Conservation (phyloP, 169 alveolate species). For the Babesia ovata region DNA sequence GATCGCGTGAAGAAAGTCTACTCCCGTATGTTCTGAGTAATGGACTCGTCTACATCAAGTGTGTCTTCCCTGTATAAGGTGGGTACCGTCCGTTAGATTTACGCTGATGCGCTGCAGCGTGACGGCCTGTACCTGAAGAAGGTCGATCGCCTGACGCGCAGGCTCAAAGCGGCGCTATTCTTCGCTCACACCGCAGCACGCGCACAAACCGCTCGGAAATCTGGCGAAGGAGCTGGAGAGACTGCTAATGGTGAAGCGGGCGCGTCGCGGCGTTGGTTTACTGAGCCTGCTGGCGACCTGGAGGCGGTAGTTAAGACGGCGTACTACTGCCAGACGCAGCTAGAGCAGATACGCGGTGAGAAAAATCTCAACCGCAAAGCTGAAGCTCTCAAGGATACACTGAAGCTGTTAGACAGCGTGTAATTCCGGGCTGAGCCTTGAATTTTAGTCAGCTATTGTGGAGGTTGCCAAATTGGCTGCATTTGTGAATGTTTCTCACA, state of each 20-base stretch:
- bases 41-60: neutral
- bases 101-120: conserved; percentile 11
- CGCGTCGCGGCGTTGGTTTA: neutral
- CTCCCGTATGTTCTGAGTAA: conserved; percentile 50
- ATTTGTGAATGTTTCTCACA: too few relatives aligned
- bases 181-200: conserved; percentile 64
- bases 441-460: too few relatives aligned
- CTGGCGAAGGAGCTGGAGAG: neutral
- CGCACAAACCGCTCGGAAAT: neutral
- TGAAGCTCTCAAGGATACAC: conserved; percentile 6
- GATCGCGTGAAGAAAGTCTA: conserved; percentile 53
- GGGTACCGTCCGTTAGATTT: neutral
- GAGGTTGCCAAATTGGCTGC: too few relatives aligned
- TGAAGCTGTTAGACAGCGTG: conserved; percentile 13
- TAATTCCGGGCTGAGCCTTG: too few relatives aligned
- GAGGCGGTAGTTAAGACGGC: conserved; percentile 37
- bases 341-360: conserved; percentile 5
- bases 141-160: conserved; percentile 33
- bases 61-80: conserved; percentile 1
- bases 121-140: conserved; percentile 32
- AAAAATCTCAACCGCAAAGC: conserved; percentile 11
- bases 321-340: conserved; percentile 30
- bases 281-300: conserved; percentile 7
- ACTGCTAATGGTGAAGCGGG: neutral
- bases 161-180: conserved; percentile 41